Base-by-base conservation (phyloP, 768 basidiomycete genomes). In the Hysterangium stoloniferum region DNA sequence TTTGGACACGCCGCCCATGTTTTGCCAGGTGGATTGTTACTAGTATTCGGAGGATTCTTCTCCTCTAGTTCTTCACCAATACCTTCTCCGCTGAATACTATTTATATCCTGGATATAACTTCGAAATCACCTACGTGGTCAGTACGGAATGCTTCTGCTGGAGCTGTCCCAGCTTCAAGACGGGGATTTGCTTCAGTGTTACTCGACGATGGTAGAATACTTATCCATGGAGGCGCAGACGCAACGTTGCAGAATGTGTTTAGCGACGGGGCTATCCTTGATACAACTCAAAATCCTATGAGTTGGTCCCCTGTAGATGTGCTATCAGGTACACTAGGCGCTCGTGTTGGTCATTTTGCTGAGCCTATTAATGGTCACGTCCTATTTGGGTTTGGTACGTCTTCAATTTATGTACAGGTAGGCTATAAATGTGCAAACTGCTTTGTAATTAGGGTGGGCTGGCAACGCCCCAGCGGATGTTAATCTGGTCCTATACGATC, bases 161-260 rank as follows among this genome's bases (percentile, higher is more conserved):
- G 65, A 1, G 62, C 65, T 11, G 57, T 82, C 15, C 84, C 85
- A 27, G 53, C 56, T 17, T 70, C 80, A n/a, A 77, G 86, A 36
- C 72, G 83, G 32, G 78, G 74, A 29, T 89, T 84, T 54, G 82
- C 76, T 1, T 71, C 75, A 12, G 73, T 71, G 1, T 61, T 71
- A 7, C 68, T 82, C 28, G 64, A 71, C 19, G 71, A 71, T 32
- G 75, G 74, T 31, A 75, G 73, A 41, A 67, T 89, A 19, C 65
- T 92, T 50, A 78, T 94, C 13, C 86, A 90, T 19, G 92, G 92
- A 4, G 92, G 92, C 5, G 74, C 78, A 25, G 79, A 86, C 58
- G 76, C 73, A 4, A 31, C 37, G 2, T 56, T 67, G 44, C 74
- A 81, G 58, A 70, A 58, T 3, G 75, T 73, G n/a, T 75, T 72